These are phyloP conservation scores for Achaetomiella virescens DNA, from an alignment of 495 filamentous ascomycete genomes.

Conservation along the genomic window DNA sequence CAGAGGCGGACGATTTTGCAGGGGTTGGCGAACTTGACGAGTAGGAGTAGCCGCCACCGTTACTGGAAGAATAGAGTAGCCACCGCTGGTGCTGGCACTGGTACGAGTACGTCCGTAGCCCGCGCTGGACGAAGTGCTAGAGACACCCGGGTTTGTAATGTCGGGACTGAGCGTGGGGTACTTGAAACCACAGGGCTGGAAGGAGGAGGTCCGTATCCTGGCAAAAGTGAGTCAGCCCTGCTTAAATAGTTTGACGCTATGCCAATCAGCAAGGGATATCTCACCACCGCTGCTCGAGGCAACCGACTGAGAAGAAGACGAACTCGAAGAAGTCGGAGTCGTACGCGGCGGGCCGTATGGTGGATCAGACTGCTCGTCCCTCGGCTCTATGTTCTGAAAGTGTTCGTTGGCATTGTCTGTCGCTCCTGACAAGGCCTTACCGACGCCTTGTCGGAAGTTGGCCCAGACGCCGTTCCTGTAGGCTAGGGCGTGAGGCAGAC, in stretches of 20 bases:
- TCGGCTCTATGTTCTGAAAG: conserved; percentile 8
- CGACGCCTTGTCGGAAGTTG: conserved; percentile 20
- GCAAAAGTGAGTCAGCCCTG: not conserved
- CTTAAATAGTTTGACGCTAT: not conserved
- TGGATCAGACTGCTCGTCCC: conserved; percentile 29
- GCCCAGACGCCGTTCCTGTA: conserved; percentile 23
- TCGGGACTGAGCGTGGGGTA: too few relatives aligned
- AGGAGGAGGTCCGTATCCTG: conserved; percentile 2
- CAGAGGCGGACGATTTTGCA: not conserved
- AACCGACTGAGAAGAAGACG: not conserved
- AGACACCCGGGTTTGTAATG: not conserved
- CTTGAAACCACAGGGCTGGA: not conserved
- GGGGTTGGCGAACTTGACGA: not conserved
- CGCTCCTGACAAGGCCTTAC: not conserved
- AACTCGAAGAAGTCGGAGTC: not conserved
- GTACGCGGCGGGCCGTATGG: conserved; percentile 29
- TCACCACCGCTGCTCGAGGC: conserved; percentile 2
- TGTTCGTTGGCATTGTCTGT: not conserved
- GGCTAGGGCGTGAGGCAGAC: conserved; percentile 24
- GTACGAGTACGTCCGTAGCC: not conserved
- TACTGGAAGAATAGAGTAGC: not conserved
- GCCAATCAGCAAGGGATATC: not conserved
- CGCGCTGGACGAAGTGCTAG: not conserved
- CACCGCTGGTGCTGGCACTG: not conserved
- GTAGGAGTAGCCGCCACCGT: not conserved